These are phyloP conservation scores for Athelia sp. DNA, from an alignment of 1,284 basidiomycete genomes.

Conservation along the genomic window DNA sequence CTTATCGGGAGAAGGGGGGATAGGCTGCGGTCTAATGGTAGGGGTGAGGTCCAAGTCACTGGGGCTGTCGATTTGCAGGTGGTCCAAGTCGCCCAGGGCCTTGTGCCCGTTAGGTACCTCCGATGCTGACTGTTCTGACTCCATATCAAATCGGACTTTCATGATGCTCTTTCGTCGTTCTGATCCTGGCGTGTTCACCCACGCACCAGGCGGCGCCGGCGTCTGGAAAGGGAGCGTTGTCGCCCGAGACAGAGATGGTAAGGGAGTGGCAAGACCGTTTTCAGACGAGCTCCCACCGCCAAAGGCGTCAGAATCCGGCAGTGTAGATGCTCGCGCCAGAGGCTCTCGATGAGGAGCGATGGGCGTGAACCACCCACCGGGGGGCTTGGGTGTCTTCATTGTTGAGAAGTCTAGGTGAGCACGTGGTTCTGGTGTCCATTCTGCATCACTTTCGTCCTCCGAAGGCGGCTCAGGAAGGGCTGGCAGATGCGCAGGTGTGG, in stretches of 20 bases:
- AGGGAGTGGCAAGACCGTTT: slow-evolving; percentile 36
- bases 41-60: slow-evolving; percentile 1
- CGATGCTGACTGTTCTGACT: slow-evolving; percentile 31
- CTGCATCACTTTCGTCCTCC: slow-evolving; percentile 35
- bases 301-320: slow-evolving; percentile 17
- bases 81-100: slow-evolving; percentile 14
- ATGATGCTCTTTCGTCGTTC: slow-evolving; percentile 38
- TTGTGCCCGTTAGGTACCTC: slow-evolving; percentile 23
- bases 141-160: slow-evolving; percentile 67
- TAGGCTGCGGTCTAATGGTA: neutral
- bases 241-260: slow-evolving; percentile 37
- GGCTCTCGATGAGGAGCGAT: slow-evolving; percentile 26
- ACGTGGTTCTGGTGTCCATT: slow-evolving; percentile 18
- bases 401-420: slow-evolving; percentile 25
- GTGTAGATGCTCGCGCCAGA: slow-evolving; percentile 19
- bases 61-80: slow-evolving; percentile 7
- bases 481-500: slow-evolving; percentile 52
- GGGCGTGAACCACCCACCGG: slow-evolving; percentile 68
- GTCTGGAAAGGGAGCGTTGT: slow-evolving; percentile 45
- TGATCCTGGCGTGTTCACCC: slow-evolving; percentile 53
- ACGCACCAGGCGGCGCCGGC: slow-evolving; percentile 68
- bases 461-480: slow-evolving; percentile 56
- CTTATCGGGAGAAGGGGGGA: neutral
- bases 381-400: slow-evolving; percentile 61
- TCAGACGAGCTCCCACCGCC: slow-evolving; percentile 10